Percentiles rank a stretch among this genome's conserved stretches.
Conservation (phyloP, 2,329 filamentous ascomycete genomes). For the Exophiala alcalophila region DNA sequence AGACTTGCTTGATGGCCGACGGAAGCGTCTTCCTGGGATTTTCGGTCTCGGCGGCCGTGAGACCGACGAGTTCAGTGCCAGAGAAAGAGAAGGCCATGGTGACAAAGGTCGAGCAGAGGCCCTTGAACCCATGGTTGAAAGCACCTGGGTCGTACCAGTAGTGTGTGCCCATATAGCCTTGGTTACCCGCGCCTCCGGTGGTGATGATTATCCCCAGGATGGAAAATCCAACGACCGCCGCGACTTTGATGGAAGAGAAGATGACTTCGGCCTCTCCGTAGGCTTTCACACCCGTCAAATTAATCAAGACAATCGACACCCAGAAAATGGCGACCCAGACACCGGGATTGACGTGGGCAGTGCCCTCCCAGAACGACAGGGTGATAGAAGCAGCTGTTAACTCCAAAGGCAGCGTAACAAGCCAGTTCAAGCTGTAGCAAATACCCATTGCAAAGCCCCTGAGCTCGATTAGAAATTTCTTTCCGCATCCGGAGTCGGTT, state of each 20-base stretch:
- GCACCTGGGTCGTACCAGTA: conserved; percentile 77
- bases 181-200: neutral
- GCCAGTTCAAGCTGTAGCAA: conserved; percentile 23
- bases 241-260: conserved; percentile 75
- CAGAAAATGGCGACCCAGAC: conserved; percentile 68
- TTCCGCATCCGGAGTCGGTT: too few species aligned
- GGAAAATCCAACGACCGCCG: conserved; percentile 48
- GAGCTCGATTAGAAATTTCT: too few species aligned
- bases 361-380: conserved; percentile 37
- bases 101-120: conserved; percentile 63
- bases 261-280: conserved; percentile 82
- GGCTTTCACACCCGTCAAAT: conserved; percentile 76
- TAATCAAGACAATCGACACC: conserved; percentile 66
- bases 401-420: conserved; percentile 26
- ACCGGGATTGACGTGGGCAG: conserved; percentile 48
- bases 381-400: conserved; percentile 26
- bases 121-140: conserved; percentile 63
- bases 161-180: conserved; percentile 32
- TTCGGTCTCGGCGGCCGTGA: conserved; percentile 57
- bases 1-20: conserved; percentile 81
- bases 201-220: conserved; percentile 8
- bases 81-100: conserved; percentile 62
- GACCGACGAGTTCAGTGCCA: conserved; percentile 61
- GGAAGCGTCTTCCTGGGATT: conserved; percentile 69
- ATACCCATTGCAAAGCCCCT: conserved; percentile 44